Evolutionary conservation across 345 rosid species (phyloP).

Genomic region (Eucalyptus urophylla): DNA sequence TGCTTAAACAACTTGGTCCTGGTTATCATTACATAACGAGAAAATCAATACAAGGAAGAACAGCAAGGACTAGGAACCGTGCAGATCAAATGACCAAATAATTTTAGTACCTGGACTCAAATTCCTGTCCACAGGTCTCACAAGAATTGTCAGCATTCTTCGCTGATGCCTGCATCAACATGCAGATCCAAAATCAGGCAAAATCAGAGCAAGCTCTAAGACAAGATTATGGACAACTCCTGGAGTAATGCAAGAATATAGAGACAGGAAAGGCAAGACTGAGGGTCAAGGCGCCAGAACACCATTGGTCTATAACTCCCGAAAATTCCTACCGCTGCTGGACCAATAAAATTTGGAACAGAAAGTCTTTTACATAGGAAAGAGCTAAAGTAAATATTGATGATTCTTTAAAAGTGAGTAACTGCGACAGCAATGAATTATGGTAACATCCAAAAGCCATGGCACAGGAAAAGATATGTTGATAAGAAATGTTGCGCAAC

Average conservation of each 20-base stretch:
- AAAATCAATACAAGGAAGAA: background rate
- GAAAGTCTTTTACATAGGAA: background rate
- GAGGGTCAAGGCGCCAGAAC: background rate
- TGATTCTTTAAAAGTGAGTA: background rate
- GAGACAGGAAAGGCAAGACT: background rate
- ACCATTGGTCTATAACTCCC: background rate
- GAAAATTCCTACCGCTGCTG: background rate
- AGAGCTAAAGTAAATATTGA: background rate
- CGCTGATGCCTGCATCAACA: slow-evolving; percentile 27
- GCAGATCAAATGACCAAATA: background rate
- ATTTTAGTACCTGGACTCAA: slow-evolving; percentile 56
- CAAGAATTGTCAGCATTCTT: slow-evolving; percentile 52
- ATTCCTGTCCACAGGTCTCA: slow-evolving; percentile 76
- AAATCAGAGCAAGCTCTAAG: background rate
- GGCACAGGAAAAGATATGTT: background rate
- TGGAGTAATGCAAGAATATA: background rate
- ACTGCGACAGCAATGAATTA: background rate
- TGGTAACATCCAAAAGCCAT: background rate
- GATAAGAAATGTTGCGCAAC: background rate
- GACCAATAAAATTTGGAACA: background rate
- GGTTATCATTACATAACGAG: background rate
- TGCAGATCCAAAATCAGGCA: background rate
- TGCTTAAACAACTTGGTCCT: slow-evolving; percentile 75
- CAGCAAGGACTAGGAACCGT: background rate
- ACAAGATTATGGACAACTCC: background rate